Base-by-base conservation (phyloP, 495 filamentous ascomycete genomes). In the Penicillium atrosanguineum region DNA sequence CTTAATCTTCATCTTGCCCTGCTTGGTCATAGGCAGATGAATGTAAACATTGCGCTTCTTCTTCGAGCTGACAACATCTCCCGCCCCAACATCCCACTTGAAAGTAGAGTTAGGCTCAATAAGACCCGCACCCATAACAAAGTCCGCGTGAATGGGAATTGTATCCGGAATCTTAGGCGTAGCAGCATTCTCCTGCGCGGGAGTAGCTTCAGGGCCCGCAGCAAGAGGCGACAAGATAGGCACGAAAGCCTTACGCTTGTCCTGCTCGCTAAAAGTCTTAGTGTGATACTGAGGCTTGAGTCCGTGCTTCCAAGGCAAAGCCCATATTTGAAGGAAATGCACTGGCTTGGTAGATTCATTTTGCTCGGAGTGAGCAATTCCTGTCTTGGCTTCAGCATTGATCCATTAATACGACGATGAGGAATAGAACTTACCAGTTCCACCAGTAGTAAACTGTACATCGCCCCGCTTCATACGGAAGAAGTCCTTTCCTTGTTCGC, bases 301-400 rank as follows among this genome's bases (percentile, higher is more conserved):
- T 6, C 87, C 85, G 6, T 74, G 68, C 61, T 76, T 78, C 82
- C 87, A 89, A 2, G 88, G 88, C 19, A 86, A 66, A 3, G 81
- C 88, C 88, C 87, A 92, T 54, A 92, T 92, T 69, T 92, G 88
- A 19, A 92, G 74, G 65, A 91, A 91, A 62, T 93, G 88, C 16
- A 88, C 85, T 12, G 83, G 74, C 23, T 87, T 80, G 39, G 72
- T 69, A 15, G 68, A 61, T 60, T 91, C 85, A 68, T 90, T 91
- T 62, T 83, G 80, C 71, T 94, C 89, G 14, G 78, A 83, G 62
- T 94, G 88, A 21, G 86, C 80, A 60, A 94, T 90, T 37, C 88
- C 82, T 23, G 20, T 15, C 49, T 31, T 40, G 52, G 5, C 23
- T 2, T 62, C 34, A 63, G 61, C 39, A 23, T 29, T 39, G 1